Evolutionary conservation across 108 stramenopile species (phyloP).

Genomic region (Cyclotella sp.): DNA sequence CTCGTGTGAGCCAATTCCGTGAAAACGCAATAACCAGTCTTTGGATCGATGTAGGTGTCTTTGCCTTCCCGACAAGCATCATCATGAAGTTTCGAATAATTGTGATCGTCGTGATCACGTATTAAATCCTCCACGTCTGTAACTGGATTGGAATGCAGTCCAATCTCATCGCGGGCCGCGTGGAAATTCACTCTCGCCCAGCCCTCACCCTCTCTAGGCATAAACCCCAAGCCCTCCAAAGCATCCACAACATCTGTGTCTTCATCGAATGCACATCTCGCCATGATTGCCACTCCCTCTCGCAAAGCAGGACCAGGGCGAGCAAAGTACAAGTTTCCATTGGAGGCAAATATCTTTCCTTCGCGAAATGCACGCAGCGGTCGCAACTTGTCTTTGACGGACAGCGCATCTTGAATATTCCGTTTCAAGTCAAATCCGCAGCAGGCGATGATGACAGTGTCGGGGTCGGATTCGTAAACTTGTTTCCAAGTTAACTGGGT

Average conservation of each 20-base stretch:
- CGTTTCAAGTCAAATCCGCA: conserved; percentile 91
- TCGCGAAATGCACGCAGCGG: conserved; percentile 62
- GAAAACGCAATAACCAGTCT: conserved; percentile 90
- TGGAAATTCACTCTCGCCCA: conserved; percentile 38
- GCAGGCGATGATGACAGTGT: conserved; percentile 84
- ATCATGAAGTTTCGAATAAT: conserved; percentile 58
- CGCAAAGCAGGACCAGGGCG: conserved; percentile 85
- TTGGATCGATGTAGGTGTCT: conserved; percentile 79
- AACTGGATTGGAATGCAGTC: background rate
- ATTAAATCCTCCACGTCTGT: conserved; percentile 45
- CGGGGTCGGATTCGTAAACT: conserved; percentile 71
- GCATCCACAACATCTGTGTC: conserved; percentile 50
- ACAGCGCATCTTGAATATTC: conserved; percentile 66
- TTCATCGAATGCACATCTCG: conserved; percentile 65
- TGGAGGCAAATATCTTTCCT: conserved; percentile 68
- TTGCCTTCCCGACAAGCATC: conserved; percentile 59
- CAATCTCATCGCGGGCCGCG: background rate
- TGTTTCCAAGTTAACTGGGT: conserved; percentile 62
- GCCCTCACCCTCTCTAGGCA: conserved; percentile 40
- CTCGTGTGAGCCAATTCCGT: conserved; percentile 81
- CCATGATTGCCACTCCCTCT: conserved; percentile 79
- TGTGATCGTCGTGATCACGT: conserved; percentile 18
- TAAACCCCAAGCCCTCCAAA: conserved; percentile 49
- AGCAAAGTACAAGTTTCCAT: conserved; percentile 90
- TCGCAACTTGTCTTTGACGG: conserved; percentile 43